Base-by-base conservation (phyloP, 2,329 filamentous ascomycete genomes). In the Aspergillus sp. region DNA sequence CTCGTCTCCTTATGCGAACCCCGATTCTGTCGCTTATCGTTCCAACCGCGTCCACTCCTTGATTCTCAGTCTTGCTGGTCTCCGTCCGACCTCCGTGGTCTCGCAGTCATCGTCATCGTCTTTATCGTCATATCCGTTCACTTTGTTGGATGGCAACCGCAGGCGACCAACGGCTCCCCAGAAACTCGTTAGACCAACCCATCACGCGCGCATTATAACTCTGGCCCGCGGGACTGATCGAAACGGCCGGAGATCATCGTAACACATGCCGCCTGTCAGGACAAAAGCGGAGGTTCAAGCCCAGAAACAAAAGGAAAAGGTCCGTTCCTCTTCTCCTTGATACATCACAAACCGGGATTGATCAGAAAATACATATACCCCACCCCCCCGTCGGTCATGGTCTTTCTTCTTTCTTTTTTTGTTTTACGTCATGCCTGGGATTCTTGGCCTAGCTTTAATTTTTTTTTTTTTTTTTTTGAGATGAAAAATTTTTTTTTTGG, bases 231-330 rank as follows among this genome's bases (percentile, higher is more conserved):
- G 49, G 44, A 45, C 44, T 50, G 47, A 45, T 45, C 46, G 54
- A 47, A 48, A 49, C 43, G 46, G 45, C 44, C 55, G 56, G 57
- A 54, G 49, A 50, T 54, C 44, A 54, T 55, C 53, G 54, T 60
- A 53, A 68, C 67, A 69, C 65, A 70, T 70, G 67, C 67, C 68
- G 65, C 60, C 61, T 50, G 56, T 57, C 53, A 65, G 62, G 59
- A 66, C 64, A 44, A 66, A 61, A 64, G 60, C 73, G 58, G 75
- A 76, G 69, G 74, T 75, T 66, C 77, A 79, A 69, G 66, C 75
- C 60, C 76, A 80, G 63, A 75, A 73, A 61, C 75, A 77, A 61
- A 76, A 78, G 68, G 75, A 75, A 68, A 80, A 79, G 75, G 76
- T 79, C 43, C 35, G 62, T 61, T 37, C 28, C 33, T 29, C 38